Percentiles rank a stretch among this genome's conserved stretches.
phyloP scores from a whole-genome alignment of 108 stramenopile genomes.

The Pseudonitzschia multiseries region DNA sequence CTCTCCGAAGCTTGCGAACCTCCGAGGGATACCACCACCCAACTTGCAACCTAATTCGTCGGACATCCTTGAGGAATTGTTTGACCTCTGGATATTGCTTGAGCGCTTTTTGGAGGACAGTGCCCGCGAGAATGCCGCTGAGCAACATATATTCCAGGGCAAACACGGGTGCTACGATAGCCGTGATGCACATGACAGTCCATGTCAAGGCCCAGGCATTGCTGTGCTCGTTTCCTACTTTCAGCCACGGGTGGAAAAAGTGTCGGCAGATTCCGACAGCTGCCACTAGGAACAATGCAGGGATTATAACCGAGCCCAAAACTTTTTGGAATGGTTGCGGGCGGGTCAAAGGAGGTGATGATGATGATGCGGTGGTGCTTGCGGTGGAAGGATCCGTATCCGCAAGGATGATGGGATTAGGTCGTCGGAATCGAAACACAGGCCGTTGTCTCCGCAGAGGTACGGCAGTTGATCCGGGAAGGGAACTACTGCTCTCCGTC shows the following conservation, averaged over 20 bases:
- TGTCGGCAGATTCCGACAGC: conserved; percentile 8
- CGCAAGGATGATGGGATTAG: not conserved
- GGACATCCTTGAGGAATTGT: not conserved
- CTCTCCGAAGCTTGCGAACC: conserved; percentile 4
- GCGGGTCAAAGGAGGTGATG: not conserved
- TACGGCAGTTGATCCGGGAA: not conserved
- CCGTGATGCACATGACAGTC: conserved; percentile 4
- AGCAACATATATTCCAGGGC: conserved; percentile 7
- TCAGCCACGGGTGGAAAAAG: conserved; percentile 3
- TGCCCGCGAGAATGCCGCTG: not conserved
- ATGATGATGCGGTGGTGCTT: not conserved
- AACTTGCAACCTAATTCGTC: not conserved
- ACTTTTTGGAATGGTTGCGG: not conserved
- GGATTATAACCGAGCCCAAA: conserved; percentile 1
- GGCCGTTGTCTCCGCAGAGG: not conserved
- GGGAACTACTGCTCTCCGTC: not conserved
- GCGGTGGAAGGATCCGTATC: not conserved
- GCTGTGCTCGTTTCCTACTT: conserved; percentile 1
- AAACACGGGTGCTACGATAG: not conserved
- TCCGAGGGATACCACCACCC: conserved; percentile 14
- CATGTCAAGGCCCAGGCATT: conserved; percentile 6
- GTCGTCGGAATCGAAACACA: not conserved
- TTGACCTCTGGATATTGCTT: conserved; percentile 1
- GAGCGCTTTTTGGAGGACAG: not conserved
- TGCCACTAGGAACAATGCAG: not conserved